A percentile compares a stretch with the other conserved stretches of the same genome.
Conservation (phyloP, 805 yeast genomes). For the Cyberlindnera maritima region DNA sequence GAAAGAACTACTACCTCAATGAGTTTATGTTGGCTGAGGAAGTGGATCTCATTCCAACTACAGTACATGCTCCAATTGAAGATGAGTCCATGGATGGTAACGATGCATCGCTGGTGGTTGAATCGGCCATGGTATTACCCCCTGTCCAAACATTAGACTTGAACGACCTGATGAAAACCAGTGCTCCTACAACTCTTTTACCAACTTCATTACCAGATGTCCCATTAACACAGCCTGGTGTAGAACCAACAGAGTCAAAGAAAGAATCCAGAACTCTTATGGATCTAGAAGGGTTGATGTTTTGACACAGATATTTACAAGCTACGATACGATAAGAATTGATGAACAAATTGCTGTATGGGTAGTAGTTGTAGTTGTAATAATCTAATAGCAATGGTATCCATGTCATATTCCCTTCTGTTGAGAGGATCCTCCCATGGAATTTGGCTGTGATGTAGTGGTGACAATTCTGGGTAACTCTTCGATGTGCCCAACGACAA, state of each 20-base stretch:
- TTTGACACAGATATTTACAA: neutral
- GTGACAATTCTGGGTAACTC: constrained; percentile 58
- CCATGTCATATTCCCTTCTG: no score
- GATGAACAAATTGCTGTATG: no score
- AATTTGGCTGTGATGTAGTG: neutral
- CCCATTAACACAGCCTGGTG: neutral
- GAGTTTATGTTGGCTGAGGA: constrained; percentile 15
- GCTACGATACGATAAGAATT: no score
- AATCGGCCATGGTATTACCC: no score
- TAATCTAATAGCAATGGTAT: no score
- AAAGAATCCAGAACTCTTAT: constrained; percentile 5
- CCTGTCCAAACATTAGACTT: no score
- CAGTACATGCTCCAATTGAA: neutral
- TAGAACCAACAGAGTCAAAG: neutral
- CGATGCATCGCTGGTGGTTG: no score
- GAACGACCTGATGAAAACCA: constrained; percentile 1
- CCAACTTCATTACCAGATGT: constrained; percentile 6
- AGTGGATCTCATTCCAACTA: neutral
- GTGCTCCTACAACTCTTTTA: constrained; percentile 1
- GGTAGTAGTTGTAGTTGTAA: no score
- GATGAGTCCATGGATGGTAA: no score
- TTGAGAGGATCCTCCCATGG: neutral
- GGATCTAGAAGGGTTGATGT: constrained; percentile 21
- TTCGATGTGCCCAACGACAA: constrained; percentile 71
- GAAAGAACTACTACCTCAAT: constrained; percentile 61